Percentiles rank a stretch among this genome's conserved stretches.
These are phyloP conservation scores for Solanum pinnatisectum DNA, from an alignment of 257 asterid genomes.

Conservation along the genomic window DNA sequence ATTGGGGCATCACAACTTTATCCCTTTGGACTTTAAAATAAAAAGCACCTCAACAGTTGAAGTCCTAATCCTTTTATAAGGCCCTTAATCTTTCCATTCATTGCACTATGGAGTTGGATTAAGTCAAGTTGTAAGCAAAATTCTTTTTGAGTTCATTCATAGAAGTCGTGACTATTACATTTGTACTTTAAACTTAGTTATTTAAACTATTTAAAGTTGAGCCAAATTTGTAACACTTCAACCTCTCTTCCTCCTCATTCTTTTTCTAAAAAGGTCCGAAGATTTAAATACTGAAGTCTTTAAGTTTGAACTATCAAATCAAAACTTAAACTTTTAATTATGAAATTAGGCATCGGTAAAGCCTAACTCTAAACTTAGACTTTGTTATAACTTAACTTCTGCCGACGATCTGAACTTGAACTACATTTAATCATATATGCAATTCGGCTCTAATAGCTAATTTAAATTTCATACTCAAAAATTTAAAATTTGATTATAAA, in stretches of 20 bases:
- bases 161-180: neutral
- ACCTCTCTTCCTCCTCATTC: neutral
- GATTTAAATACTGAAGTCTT: neutral
- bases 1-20: neutral
- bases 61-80: neutral
- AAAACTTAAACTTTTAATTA: neutral
- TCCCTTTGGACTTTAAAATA: neutral
- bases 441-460: neutral
- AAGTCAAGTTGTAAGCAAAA: neutral
- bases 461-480: neutral
- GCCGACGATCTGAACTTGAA: fast-evolving
- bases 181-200: neutral
- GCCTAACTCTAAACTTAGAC: neutral
- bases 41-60: neutral
- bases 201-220: neutral
- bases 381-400: neutral
- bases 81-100: neutral
- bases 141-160: neutral
- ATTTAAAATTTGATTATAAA: neutral
- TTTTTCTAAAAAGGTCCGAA: neutral
- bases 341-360: neutral
- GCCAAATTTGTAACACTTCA: neutral
- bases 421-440: neutral
- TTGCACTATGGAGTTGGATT: neutral
- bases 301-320: neutral